Conservation (phyloP, 176 grass and related monocot species). For the Oryza coarctata region DNA sequence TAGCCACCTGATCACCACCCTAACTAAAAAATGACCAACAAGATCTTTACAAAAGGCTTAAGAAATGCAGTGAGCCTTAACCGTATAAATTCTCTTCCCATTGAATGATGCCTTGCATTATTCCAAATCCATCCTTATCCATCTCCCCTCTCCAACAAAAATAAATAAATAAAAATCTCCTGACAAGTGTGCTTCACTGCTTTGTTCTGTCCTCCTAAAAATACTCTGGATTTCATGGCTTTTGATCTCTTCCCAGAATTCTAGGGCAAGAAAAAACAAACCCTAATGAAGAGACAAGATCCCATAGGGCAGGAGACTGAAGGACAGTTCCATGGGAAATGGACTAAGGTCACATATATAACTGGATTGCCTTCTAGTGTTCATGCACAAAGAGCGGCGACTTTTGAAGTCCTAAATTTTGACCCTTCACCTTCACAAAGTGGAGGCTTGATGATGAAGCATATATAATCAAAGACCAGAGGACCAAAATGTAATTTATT, state of each 20-base stretch:
- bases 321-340: not conserved
- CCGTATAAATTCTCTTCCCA: constrained; percentile 40
- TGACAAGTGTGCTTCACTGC: not conserved
- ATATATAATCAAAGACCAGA: no score
- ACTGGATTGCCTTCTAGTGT: not conserved
- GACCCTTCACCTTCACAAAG: no score
- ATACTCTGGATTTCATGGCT: not conserved
- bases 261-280: not conserved
- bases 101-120: not conserved
- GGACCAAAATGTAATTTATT: no score
- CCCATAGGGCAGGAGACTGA: not conserved
- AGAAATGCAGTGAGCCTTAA: not conserved
- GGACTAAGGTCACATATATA: not conserved
- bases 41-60: not conserved
- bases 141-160: not conserved
- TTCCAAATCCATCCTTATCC: constrained; percentile 32
- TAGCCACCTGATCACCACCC: not conserved
- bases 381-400: not conserved
- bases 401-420: not conserved
- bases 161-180: not conserved
- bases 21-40: constrained; percentile 1
- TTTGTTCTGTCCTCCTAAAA: not conserved
- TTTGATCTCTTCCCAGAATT: not conserved
- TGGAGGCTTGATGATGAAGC: not conserved
- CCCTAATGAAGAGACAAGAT: not conserved